Base-by-base conservation (phyloP, 2,329 filamentous ascomycete genomes). In the Cordyceps militaris region DNA sequence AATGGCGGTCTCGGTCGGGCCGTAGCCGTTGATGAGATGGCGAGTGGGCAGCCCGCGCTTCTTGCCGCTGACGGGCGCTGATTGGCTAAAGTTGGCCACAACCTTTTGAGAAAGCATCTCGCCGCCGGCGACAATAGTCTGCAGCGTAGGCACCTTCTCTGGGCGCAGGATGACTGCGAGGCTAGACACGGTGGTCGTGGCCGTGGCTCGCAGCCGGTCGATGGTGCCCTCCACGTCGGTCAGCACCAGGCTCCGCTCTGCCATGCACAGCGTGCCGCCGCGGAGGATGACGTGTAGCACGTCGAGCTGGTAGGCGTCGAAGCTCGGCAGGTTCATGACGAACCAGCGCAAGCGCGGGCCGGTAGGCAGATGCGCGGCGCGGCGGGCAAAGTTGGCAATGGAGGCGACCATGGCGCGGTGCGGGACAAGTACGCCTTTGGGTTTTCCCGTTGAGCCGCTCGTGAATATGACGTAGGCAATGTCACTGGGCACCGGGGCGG, bases 381-480 rank as follows among this genome's bases (percentile, higher is more conserved):
- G 26, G 9, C n/a, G n/a, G 11, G 24, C 38, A 6, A 53, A 36
- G 49, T n/a, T 40, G 10, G 21, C 8, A 14, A 58, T 34, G 13
- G 38, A 58, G 7, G 56, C 19, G 2, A 30, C 43, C 21, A 38
- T 30, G 34, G 50, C 57, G 6, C 91, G 38, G 90, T 96, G n/a
- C 36, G 23, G 89, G 91, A 79, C 96, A 88, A 96, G 88, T 42
- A 79, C 76, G 2, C 77, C 77, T 61, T 80, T 80, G 6, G 77
- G 77, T 11, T 68, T 71, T 4, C 77, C 77, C 0, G 77, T 79
- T 4, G 76, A 79, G 23, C 72, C 73, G n/a, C 76, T 78, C 21
- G 76, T 78, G 62, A 77, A 78, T 44, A 76, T 73, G 6, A 70
- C 62, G 48, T 70, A 71, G 46, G 63, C 66, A 3, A 67, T 64